Evolutionary conservation across 768 basidiomycete species (phyloP).

Genomic region (Kwoniella botswanensis): DNA sequence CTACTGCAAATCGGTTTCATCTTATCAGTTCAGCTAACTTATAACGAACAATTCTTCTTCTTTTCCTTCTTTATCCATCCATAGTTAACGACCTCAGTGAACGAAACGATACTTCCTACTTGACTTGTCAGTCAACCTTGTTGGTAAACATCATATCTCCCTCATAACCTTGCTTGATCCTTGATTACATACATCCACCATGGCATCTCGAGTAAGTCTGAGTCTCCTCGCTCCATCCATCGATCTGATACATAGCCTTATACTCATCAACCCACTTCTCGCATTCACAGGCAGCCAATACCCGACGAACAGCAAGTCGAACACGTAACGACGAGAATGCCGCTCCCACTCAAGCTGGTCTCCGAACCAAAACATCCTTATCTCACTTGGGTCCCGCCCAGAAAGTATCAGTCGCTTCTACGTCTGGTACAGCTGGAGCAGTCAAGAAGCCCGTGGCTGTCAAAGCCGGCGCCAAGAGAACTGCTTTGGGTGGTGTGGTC

Average conservation of each 20-base stretch:
- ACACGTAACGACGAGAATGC: conserved; percentile 56
- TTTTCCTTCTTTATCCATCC: no score
- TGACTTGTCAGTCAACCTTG: neutral
- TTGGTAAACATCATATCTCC: neutral
- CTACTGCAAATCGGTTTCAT: neutral
- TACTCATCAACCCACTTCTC: neutral
- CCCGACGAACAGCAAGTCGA: conserved; percentile 42
- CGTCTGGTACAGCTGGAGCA: conserved; percentile 20
- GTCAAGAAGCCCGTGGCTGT: conserved; percentile 58
- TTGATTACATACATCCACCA: conserved; percentile 14
- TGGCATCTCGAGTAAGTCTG: conserved; percentile 28
- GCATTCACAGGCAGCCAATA: conserved; percentile 28
- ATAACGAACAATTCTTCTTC: no score
- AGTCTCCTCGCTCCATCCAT: neutral
- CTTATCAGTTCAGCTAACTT: no score
- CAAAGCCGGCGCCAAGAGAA: conserved; percentile 70
- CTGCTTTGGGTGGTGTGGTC: conserved; percentile 83
- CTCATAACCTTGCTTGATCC: neutral
- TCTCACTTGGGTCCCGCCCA: conserved; percentile 44
- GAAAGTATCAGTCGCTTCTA: conserved; percentile 29
- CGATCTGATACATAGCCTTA: neutral
- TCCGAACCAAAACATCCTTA: conserved; percentile 47
- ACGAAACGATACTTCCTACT: neutral
- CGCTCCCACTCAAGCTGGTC: conserved; percentile 30
- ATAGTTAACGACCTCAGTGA: neutral